A percentile compares a stretch with the other conserved stretches of the same genome.
Conservation (phyloP, 305 asterid genomes). For the Andrographis paniculata region DNA sequence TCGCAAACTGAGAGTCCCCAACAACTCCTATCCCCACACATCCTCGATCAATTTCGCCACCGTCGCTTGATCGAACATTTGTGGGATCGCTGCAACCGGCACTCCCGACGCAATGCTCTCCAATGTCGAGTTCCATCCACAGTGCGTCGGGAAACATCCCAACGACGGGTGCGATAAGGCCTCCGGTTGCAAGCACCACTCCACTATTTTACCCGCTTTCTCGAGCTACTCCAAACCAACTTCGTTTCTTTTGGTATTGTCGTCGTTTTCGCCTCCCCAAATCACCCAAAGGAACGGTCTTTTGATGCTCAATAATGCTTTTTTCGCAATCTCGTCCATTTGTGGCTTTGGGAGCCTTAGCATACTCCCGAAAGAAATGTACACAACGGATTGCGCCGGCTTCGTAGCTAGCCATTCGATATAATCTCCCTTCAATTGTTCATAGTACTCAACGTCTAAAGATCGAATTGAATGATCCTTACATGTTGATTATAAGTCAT, state of each 20-base stretch:
- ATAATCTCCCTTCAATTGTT: no score
- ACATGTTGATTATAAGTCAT: no score
- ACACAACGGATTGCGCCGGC: conserved; percentile 32
- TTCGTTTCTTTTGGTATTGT: conserved; percentile 12
- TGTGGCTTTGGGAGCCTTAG: conserved; percentile 20
- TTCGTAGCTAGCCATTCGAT: conserved; percentile 34
- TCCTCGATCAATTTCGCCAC: conserved; percentile 39
- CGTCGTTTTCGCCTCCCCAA: conserved; percentile 9
- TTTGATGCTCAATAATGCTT: conserved; percentile 15
- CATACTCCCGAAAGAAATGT: conserved; percentile 49
- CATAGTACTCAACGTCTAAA: no score
- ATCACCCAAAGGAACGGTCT: conserved; percentile 50
- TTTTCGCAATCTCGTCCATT: conserved; percentile 38
- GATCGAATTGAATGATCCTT: no score
- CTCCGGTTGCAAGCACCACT: conserved; percentile 44
- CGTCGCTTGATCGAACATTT: conserved; percentile 40
- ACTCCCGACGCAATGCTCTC: conserved; percentile 34
- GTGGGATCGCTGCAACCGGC: conserved; percentile 39
- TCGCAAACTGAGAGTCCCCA: no score
- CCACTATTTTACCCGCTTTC: conserved; percentile 29
- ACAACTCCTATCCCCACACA: no score
- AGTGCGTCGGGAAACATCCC: conserved; percentile 41
- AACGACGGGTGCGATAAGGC: conserved; percentile 32
- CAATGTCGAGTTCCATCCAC: conserved; percentile 46
- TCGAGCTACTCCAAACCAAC: conserved; percentile 26